These are phyloP conservation scores for Mycena vulgaris DNA, from an alignment of 768 basidiomycete species.

Conservation along the genomic window DNA sequence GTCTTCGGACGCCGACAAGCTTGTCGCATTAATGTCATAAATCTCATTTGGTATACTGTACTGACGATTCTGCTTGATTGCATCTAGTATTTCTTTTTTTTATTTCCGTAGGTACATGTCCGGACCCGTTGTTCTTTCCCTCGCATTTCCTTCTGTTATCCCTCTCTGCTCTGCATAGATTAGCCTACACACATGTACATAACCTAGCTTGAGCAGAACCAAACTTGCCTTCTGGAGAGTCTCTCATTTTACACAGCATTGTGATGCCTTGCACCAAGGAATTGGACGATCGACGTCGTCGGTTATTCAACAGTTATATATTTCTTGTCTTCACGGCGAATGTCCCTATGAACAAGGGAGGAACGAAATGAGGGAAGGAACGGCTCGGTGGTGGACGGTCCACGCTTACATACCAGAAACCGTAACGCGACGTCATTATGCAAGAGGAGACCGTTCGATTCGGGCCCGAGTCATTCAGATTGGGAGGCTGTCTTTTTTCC, in stretches of 20 bases:
- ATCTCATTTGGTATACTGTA: conserved; percentile 48
- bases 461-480: too few species aligned
- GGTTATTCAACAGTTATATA: too few species aligned
- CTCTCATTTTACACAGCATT: neutral
- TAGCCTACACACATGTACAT: conserved; percentile 34
- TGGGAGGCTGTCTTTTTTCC: too few species aligned
- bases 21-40: conserved; percentile 74
- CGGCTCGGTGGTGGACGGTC: too few species aligned
- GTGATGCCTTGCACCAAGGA: neutral
- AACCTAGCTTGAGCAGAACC: conserved; percentile 38
- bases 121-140: conserved; percentile 32
- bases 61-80: conserved; percentile 40
- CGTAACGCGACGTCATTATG: too few species aligned
- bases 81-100: conserved; percentile 38
- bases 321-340: conserved; percentile 9
- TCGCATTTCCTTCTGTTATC: conserved; percentile 20
- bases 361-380: too few species aligned
- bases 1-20: conserved; percentile 71
- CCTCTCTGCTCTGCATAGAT: conserved; percentile 36
- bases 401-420: too few species aligned
- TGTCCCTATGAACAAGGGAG: conserved; percentile 46
- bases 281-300: conserved; percentile 1
- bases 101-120: conserved; percentile 31
- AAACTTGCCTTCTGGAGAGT: conserved; percentile 30
- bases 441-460: too few species aligned